Percentiles rank a stretch among this genome's conserved stretches.
Conservation (phyloP, 1,284 basidiomycete genomes). For the Malassezia globosa region DNA sequence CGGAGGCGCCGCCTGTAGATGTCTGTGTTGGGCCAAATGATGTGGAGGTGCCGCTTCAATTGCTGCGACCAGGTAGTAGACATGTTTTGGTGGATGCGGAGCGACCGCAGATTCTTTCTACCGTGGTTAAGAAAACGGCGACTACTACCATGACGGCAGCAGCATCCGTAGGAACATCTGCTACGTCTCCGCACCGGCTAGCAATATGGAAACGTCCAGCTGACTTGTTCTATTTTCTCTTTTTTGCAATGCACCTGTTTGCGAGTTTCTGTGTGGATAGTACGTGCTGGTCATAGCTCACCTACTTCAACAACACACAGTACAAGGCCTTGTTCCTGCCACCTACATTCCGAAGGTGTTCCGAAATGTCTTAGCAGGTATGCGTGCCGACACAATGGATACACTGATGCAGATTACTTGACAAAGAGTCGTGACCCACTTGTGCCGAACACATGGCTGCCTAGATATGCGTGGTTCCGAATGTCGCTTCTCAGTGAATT, state of each 20-base stretch:
- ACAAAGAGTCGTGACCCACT: slow-evolving; percentile 16
- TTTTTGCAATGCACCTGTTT: slow-evolving; percentile 16
- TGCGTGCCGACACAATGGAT: background rate
- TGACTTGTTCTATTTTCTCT: slow-evolving; percentile 16
- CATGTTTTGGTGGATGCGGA: background rate
- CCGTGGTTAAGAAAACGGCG: background rate
- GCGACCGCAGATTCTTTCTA: no score
- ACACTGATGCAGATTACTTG: slow-evolving; percentile 14
- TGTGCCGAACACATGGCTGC: slow-evolving; percentile 9
- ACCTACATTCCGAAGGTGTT: slow-evolving; percentile 9
- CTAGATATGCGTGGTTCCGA: slow-evolving; percentile 19
- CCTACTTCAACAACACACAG: background rate
- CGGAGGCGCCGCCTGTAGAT: no score
- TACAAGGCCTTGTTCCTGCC: slow-evolving; percentile 16
- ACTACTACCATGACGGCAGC: background rate
- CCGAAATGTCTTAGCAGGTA: slow-evolving; percentile 8
- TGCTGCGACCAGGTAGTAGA: no score
- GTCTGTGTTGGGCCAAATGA: background rate
- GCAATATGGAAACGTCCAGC: slow-evolving; percentile 13
- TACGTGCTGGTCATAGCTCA: background rate
- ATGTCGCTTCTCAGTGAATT: slow-evolving; percentile 17
- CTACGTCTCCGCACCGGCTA: no score
- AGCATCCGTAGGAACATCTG: no score
- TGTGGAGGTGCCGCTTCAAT: background rate
- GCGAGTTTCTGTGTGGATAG: slow-evolving; percentile 18